Percentiles rank a stretch among this genome's conserved stretches.
phyloP scores from a whole-genome alignment of 345 rosid genomes.

The Draba incana region DNA sequence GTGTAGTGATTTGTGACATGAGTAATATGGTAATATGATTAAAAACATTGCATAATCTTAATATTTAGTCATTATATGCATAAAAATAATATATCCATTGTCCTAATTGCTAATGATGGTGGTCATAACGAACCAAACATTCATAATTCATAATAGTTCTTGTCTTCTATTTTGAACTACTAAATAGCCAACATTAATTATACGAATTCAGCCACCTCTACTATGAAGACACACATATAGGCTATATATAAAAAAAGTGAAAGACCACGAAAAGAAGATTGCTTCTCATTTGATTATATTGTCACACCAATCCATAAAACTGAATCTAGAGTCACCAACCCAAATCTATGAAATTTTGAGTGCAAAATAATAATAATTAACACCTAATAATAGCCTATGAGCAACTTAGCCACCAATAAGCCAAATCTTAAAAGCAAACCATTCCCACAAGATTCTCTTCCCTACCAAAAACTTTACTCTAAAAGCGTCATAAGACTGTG shows the following conservation, averaged over 20 bases:
- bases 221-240: too few relatives aligned
- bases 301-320: not conserved
- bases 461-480: conserved; percentile 18
- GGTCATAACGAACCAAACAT: conserved; percentile 8
- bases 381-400: not conserved
- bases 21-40: conserved; percentile 16
- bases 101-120: conserved; percentile 1
- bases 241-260: too few relatives aligned
- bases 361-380: not conserved
- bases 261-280: not conserved
- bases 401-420: not conserved
- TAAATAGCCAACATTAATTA: not conserved
- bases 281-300: not conserved
- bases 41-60: conserved; percentile 19
- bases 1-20: conserved; percentile 6
- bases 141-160: not conserved
- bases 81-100: not conserved
- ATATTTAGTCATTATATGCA: conserved; percentile 5
- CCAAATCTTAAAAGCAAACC: conserved; percentile 16
- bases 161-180: conserved; percentile 10
- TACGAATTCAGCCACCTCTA: not conserved
- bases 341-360: not conserved
- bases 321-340: too few relatives aligned
- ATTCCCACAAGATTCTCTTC: conserved; percentile 3
- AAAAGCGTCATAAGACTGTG: conserved; percentile 9